A percentile compares a stretch with the other conserved stretches of the same genome.
These are phyloP conservation scores for Abrus precatorius DNA, from an alignment of 306 rosid genomes.

Conservation along the genomic window DNA sequence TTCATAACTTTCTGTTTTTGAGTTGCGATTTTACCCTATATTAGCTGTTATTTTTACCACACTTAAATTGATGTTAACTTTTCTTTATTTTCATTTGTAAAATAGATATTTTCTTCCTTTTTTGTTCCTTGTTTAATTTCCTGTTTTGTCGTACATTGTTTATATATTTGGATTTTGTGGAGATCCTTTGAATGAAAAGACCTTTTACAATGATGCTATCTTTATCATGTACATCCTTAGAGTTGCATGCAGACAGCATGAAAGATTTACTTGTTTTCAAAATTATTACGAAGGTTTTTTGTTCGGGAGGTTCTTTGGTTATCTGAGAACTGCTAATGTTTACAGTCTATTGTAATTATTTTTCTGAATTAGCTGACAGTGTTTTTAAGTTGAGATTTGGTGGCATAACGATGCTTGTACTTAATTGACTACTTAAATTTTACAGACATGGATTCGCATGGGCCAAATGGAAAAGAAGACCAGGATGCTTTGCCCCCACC, in stretches of 20 bases:
- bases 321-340: neutral
- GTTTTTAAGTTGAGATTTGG: neutral
- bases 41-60: neutral
- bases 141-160: neutral
- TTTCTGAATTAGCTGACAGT: neutral
- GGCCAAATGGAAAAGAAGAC: constrained; percentile 53
- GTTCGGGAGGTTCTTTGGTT: neutral
- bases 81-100: neutral
- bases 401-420: neutral
- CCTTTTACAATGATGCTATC: neutral
- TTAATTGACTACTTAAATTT: neutral
- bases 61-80: neutral
- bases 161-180: too few species aligned
- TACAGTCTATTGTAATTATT: neutral
- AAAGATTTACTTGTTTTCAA: neutral
- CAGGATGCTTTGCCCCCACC: constrained; percentile 78
- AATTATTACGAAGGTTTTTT: too few species aligned
- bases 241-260: neutral
- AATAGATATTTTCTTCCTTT: neutral
- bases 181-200: too few species aligned
- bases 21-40: neutral
- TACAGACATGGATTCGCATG: constrained; percentile 65
- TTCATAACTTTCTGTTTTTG: neutral
- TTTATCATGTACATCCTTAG: neutral
- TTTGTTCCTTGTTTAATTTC: too few species aligned